These are phyloP conservation scores for Xerocomellus chrysenteron DNA, from an alignment of 768 basidiomycete species.

Conservation along the genomic window DNA sequence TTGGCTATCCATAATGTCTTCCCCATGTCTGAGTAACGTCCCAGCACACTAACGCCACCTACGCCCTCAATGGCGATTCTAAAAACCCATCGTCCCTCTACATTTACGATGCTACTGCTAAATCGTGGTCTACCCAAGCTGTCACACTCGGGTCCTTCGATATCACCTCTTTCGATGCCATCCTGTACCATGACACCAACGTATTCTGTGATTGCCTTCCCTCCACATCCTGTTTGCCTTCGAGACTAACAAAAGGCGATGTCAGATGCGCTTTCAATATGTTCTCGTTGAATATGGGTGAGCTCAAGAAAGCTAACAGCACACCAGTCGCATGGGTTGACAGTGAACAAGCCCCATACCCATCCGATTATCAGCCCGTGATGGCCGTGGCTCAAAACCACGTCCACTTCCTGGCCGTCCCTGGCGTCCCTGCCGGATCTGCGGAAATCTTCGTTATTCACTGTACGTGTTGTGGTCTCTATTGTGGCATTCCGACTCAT, in stretches of 20 bases:
- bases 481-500: not conserved
- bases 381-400: slow-evolving; percentile 88
- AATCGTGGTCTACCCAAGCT: slow-evolving; percentile 78
- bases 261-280: slow-evolving; percentile 68
- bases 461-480: slow-evolving; percentile 48
- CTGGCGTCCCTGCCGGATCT: slow-evolving; percentile 62
- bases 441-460: slow-evolving; percentile 86
- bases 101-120: slow-evolving; percentile 73
- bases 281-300: slow-evolving; percentile 70
- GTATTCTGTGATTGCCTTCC: slow-evolving; percentile 60
- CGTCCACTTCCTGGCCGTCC: slow-evolving; percentile 77
- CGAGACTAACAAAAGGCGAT: slow-evolving; percentile 6
- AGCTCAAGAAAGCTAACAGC: slow-evolving; percentile 58
- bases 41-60: slow-evolving; percentile 83
- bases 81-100: slow-evolving; percentile 72
- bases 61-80: slow-evolving; percentile 77
- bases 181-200: slow-evolving; percentile 95
- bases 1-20: not conserved
- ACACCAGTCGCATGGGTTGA: slow-evolving; percentile 63
- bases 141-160: slow-evolving; percentile 57
- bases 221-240: not conserved
- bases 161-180: slow-evolving; percentile 60
- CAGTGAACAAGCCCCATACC: slow-evolving; percentile 56
- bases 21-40: slow-evolving; percentile 11
- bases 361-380: slow-evolving; percentile 62